These are phyloP conservation scores for Gynandropsis gynandra DNA, from an alignment of 345 rosid species.

Conservation along the genomic window DNA sequence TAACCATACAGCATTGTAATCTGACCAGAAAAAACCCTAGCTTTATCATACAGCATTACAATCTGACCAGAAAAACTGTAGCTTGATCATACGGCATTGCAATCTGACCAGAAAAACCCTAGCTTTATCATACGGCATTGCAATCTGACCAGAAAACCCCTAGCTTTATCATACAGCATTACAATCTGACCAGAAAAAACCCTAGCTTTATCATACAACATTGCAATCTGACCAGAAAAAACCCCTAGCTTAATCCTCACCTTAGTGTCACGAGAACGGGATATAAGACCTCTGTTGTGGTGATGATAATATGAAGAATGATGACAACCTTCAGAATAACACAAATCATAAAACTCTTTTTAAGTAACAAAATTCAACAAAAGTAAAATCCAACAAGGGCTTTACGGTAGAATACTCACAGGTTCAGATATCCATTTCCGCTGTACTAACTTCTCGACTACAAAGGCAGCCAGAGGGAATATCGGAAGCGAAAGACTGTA, in stretches of 20 bases:
- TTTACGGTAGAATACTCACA: constrained; percentile 40
- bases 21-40: too few species aligned
- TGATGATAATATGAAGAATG: constrained; percentile 58
- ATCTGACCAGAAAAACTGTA: too few species aligned
- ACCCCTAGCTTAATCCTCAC: neutral
- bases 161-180: neutral
- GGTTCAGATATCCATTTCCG: constrained; percentile 45
- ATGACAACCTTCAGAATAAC: constrained; percentile 48
- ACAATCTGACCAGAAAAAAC: too few species aligned
- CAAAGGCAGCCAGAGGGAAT: constrained; percentile 75
- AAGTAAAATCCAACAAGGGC: constrained; percentile 2
- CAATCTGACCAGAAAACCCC: too few species aligned
- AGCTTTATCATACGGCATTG: neutral
- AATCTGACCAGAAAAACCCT: too few species aligned
- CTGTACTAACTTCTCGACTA: constrained; percentile 68
- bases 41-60: neutral
- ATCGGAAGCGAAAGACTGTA: constrained; percentile 78
- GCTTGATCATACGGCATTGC: neutral
- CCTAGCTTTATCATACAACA: neutral
- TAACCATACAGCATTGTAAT: too few species aligned
- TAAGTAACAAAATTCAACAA: neutral
- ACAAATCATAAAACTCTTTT: neutral
- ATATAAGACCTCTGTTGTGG: constrained; percentile 56
- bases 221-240: too few species aligned
- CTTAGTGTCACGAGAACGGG: constrained; percentile 81